Evolutionary conservation across 2,329 filamentous ascomycete genomes (phyloP).

Genomic region (Lasiodiplodia sp.): DNA sequence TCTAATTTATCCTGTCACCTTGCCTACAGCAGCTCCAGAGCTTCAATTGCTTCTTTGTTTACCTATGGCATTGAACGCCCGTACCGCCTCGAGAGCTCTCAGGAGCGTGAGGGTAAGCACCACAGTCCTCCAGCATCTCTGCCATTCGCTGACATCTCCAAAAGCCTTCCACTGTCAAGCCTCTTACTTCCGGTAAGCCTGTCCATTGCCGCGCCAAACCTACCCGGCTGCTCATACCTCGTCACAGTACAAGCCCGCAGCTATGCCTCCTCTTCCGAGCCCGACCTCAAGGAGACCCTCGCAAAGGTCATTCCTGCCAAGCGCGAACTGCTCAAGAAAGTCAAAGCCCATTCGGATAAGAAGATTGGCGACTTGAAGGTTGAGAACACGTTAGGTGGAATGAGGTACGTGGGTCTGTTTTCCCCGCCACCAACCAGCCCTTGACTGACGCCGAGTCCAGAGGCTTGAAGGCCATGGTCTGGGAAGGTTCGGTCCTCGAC

Average conservation of each 20-base stretch:
- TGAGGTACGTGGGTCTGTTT: conserved; percentile 65
- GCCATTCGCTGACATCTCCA: conserved; percentile 34
- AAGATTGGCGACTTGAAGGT: conserved; percentile 92
- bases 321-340: conserved; percentile 89
- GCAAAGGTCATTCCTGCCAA: conserved; percentile 87
- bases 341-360: conserved; percentile 84
- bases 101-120: conserved; percentile 68
- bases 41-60: neutral
- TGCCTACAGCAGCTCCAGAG: neutral
- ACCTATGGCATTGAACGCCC: conserved; percentile 70
- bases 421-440: neutral
- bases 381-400: conserved; percentile 92
- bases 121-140: neutral
- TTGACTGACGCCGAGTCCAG: conserved; percentile 41
- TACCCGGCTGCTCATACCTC: conserved; percentile 26
- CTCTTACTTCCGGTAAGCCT: conserved; percentile 46
- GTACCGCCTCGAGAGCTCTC: conserved; percentile 68
- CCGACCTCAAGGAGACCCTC: conserved; percentile 87
- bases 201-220: conserved; percentile 10
- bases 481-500: conserved; percentile 97
- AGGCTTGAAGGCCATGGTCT: conserved; percentile 96
- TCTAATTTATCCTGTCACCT: neutral
- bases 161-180: conserved; percentile 42
- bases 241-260: conserved; percentile 55
- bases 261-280: conserved; percentile 80